A percentile compares a stretch with the other conserved stretches of the same genome.
phyloP scores from a whole-genome alignment of 202 grass and related monocot species.

The Schoenoplectus triqueter region DNA sequence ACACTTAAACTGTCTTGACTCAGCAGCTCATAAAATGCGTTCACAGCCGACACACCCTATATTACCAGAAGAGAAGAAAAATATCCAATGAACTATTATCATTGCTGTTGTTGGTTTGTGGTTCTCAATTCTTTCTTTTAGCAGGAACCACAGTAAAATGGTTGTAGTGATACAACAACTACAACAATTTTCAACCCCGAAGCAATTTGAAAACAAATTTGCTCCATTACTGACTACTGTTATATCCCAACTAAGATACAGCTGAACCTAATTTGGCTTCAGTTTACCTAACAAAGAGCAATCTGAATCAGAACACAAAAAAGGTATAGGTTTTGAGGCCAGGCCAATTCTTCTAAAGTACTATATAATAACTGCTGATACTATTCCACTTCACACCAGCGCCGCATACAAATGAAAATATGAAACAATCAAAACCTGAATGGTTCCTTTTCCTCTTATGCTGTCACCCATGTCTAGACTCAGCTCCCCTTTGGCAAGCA shows the following conservation, averaged over 20 bases:
- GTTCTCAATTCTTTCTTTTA: conserved; percentile 9
- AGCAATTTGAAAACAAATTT: conserved; percentile 21
- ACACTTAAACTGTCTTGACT: conserved; percentile 92
- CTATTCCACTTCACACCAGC: conserved; percentile 1
- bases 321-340: background rate
- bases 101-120: background rate
- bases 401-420: background rate
- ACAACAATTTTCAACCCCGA: conserved; percentile 31
- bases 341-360: background rate
- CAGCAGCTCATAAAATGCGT: conserved; percentile 96
- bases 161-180: conserved; percentile 14
- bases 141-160: conserved; percentile 24
- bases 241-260: background rate
- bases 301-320: conserved; percentile 9
- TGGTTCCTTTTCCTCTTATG: conserved; percentile 98
- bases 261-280: conserved; percentile 3
- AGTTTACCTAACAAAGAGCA: conserved; percentile 9
- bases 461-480: conserved; percentile 97
- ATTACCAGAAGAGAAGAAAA: conserved; percentile 40
- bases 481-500: conserved; percentile 86
- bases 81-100: conserved; percentile 11
- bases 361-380: background rate
- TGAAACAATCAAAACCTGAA: conserved; percentile 62
- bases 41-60: conserved; percentile 93
- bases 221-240: background rate